Conservation (phyloP, 2,329 filamentous ascomycete species). For the Cryphonectria parasitica region DNA sequence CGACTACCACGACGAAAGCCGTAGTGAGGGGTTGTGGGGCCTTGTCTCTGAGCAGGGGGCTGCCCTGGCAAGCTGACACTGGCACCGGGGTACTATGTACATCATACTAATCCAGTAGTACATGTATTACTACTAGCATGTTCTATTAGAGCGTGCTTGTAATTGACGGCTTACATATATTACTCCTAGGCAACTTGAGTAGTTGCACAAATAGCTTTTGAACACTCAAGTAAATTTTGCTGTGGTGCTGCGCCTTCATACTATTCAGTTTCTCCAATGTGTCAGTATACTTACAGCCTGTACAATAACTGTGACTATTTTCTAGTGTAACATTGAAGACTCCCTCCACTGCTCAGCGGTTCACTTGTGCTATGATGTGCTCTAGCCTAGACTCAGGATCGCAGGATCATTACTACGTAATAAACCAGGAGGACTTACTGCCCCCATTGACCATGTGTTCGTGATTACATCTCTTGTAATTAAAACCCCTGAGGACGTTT, state of each 20-base stretch:
- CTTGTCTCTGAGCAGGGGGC: neutral
- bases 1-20: neutral
- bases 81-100: too few relatives aligned
- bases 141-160: neutral
- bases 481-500: neutral
- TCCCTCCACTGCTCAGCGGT: too few relatives aligned
- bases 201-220: neutral
- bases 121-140: neutral
- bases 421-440: neutral
- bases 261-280: too few relatives aligned
- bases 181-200: neutral
- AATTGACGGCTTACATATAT: too few relatives aligned
- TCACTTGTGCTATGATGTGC: too few relatives aligned
- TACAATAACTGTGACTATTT: too few relatives aligned
- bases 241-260: too few relatives aligned
- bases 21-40: neutral
- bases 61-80: neutral
- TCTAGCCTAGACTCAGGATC: too few relatives aligned
- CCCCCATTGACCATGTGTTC: neutral
- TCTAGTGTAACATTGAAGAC: too few relatives aligned
- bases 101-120: too few relatives aligned
- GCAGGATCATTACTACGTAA: too few relatives aligned
- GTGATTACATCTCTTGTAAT: neutral
- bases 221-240: neutral
- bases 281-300: too few relatives aligned